phyloP scores from a whole-genome alignment of 257 asterid species.

The Solanum boliviense region DNA sequence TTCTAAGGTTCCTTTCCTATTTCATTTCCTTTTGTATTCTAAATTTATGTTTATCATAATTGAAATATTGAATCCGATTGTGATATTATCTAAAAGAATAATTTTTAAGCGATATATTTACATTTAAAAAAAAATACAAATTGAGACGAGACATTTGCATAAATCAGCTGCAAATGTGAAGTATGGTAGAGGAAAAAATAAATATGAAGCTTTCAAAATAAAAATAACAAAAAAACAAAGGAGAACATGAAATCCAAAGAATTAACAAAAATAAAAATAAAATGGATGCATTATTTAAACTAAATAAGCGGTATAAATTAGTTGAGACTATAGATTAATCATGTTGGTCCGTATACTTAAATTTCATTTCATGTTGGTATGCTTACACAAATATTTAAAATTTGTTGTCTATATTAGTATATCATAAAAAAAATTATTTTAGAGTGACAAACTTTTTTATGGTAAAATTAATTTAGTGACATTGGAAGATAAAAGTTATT shows the following conservation, averaged over 20 bases:
- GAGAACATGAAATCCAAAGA: not conserved
- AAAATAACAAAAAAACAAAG: not conserved
- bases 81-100: not conserved
- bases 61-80: not conserved
- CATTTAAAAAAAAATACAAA: not conserved
- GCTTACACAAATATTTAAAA: not conserved
- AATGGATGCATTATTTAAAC: not conserved
- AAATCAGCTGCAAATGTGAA: not conserved
- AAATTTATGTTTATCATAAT: not conserved
- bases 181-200: not conserved
- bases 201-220: not conserved
- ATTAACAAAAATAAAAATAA: not conserved
- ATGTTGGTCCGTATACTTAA: not conserved
- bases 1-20: not conserved
- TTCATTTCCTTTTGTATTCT: not conserved
- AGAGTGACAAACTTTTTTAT: not conserved
- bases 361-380: no score
- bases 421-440: no score
- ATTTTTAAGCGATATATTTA: not conserved
- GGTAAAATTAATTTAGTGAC: no score
- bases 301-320: not conserved
- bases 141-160: not conserved
- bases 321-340: not conserved
- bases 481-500: no score
- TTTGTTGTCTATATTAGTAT: not conserved